These are phyloP conservation scores for Chimonanthus praecox DNA, from an alignment of 164 flowering plant species.

Conservation along the genomic window DNA sequence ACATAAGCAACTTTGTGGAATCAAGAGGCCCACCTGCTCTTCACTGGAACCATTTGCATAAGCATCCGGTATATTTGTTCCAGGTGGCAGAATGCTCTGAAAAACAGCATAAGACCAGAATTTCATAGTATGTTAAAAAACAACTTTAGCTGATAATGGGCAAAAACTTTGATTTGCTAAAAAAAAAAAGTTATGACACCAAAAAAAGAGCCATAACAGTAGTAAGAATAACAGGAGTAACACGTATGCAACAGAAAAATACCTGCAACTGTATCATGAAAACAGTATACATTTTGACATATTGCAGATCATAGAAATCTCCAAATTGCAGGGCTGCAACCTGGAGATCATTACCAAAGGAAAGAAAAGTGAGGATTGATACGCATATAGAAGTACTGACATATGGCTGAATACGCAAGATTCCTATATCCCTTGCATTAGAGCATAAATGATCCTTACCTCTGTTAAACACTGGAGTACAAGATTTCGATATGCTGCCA, in stretches of 20 bases:
- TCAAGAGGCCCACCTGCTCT: slow-evolving; percentile 51
- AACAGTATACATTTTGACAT: slow-evolving; percentile 70
- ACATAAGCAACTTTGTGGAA: background rate
- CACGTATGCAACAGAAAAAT: background rate
- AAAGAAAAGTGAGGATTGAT: background rate
- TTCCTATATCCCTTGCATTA: background rate
- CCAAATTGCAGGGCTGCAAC: slow-evolving; percentile 91
- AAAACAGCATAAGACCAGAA: background rate
- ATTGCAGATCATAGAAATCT: slow-evolving; percentile 70
- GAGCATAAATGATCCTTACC: slow-evolving; percentile 29
- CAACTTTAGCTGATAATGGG: background rate
- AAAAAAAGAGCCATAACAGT: too few species aligned
- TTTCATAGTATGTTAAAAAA: too few species aligned
- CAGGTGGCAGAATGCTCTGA: slow-evolving; percentile 68
- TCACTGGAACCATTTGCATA: slow-evolving; percentile 83
- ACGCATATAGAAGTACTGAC: background rate
- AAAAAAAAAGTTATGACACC: background rate
- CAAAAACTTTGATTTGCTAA: background rate
- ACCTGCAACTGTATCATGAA: slow-evolving; percentile 96
- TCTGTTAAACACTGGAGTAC: slow-evolving; percentile 92
- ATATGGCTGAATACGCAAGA: background rate
- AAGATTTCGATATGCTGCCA: slow-evolving; percentile 80
- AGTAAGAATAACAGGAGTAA: too few species aligned
- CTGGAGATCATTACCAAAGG: slow-evolving; percentile 28
- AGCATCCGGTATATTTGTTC: slow-evolving; percentile 79